Conservation (phyloP, 495 filamentous ascomycete species). For the Xylaria curta region DNA sequence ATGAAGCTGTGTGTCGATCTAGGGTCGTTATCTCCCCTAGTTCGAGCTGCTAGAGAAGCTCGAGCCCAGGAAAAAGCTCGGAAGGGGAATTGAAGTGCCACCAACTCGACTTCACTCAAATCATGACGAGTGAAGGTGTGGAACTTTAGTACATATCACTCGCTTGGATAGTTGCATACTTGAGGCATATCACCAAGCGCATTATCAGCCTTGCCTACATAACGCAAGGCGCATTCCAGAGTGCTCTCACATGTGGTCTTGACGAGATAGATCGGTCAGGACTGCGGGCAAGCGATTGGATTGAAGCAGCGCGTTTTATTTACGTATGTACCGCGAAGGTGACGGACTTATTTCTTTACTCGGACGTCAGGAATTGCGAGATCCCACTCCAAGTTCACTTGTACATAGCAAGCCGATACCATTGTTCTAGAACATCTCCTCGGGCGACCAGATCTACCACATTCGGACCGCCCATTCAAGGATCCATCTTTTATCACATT, state of each 20-base stretch:
- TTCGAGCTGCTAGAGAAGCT: constrained; percentile 81
- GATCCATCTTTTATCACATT: constrained; percentile 16
- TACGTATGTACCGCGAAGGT: constrained; percentile 19
- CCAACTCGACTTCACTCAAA: constrained; percentile 8
- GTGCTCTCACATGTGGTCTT: constrained; percentile 1
- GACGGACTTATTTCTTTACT: constrained; percentile 30
- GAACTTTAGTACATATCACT: constrained; percentile 15
- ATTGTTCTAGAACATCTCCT: constrained; percentile 21
- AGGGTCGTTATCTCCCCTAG: constrained; percentile 72
- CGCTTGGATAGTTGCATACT: constrained; percentile 25
- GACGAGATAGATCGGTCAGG: constrained; percentile 22
- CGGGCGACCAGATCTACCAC: constrained; percentile 26
- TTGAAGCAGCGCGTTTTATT: constrained; percentile 27
- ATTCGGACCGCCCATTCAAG: constrained; percentile 16
- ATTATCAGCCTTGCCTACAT: constrained; percentile 12
- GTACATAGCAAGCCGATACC: constrained; percentile 30
- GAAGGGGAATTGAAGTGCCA: constrained; percentile 50
- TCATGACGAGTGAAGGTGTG: constrained; percentile 6
- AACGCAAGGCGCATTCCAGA: constrained; percentile 7
- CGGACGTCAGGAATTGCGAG: constrained; percentile 27
- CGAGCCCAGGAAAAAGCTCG: constrained; percentile 83
- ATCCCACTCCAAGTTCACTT: constrained; percentile 23
- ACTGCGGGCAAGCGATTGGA: constrained; percentile 23
- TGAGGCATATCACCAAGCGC: constrained; percentile 7
- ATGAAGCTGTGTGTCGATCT: constrained; percentile 81